Evolutionary conservation across 1,284 basidiomycete species (phyloP), one percentile per base, ranked within the genome.

Genomic region (Pyrrhoderma lamaoense): DNA sequence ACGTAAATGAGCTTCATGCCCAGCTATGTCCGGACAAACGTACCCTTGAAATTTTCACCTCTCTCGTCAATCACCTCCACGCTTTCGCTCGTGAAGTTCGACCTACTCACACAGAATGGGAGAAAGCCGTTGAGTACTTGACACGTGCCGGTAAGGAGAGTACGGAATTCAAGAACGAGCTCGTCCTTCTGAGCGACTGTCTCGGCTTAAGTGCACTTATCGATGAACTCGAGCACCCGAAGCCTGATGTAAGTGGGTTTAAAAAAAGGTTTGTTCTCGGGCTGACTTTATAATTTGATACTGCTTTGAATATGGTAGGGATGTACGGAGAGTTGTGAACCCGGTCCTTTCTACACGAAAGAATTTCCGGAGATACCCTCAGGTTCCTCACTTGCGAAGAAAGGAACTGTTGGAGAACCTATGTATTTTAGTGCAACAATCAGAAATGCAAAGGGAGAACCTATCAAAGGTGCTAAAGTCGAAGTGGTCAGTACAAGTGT

Each of bases 161-260:
- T 60, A 66, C 67, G 19, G 62, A 64, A 14, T 65, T 63, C 58
- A 67, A 67, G 62, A 68, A 68, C 60, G 70, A 72, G 63, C 69
- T 72, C 51, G 66, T 71, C 43, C 61, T 72, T n/a, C 60, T 72
- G 25, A 70, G 69, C 54, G 70, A 72, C 55, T 65, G 66, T 52
- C 55, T 71, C 4, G 70, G 70, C 8, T 55, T 70, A 27, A 70
- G 67, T 47, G 68, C 65, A n/a, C 59, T 70, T 18, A 61, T 72
- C 9, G 69, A 72, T 52, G 67, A 70, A 49, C 56, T 69, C 48
- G 64, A 66, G 42, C 67, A 72, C 45, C 67, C 67, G 3, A 68
- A 67, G 56, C 68, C 69, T 25, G 34, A 59, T 42, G 66, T 66
- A 47, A 38, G 62, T 53, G n/a, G n/a, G 9, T n/a, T 14, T 18